Evolutionary conservation across 306 rosid genomes (phyloP).

Genomic region (Ziziphus jujuba): DNA sequence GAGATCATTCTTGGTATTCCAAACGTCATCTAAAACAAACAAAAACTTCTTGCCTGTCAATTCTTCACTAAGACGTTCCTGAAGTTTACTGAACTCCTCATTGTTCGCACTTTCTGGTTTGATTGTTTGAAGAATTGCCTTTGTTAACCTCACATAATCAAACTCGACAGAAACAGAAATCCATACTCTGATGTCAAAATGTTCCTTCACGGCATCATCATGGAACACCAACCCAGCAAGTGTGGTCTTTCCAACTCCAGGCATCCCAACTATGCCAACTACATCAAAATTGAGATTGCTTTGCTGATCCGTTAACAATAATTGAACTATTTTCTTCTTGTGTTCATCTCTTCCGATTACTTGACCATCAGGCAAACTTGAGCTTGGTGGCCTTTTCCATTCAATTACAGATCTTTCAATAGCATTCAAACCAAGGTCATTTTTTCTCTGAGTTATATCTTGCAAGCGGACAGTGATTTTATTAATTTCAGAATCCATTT

Average conservation of each 20-base stretch:
- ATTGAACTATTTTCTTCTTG: too few species aligned
- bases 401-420: too few species aligned
- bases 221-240: neutral
- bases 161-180: neutral
- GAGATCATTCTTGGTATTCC: slow-evolving; percentile 8
- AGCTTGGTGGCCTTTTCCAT: too few species aligned
- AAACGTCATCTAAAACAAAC: slow-evolving; percentile 28
- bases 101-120: rapidly evolving
- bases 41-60: neutral
- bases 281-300: neutral
- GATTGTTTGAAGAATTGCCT: neutral
- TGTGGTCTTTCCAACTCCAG: slow-evolving; percentile 6
- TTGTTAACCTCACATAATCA: neutral
- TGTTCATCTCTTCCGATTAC: too few species aligned
- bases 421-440: too few species aligned
- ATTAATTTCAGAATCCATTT: neutral
- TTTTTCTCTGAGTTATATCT: too few species aligned
- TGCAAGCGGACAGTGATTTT: neutral
- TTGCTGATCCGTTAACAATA: too few species aligned
- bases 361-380: too few species aligned
- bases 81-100: neutral
- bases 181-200: too few species aligned
- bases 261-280: slow-evolving; percentile 10
- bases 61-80: neutral
- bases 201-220: neutral